Evolutionary conservation across 495 filamentous ascomycete species (phyloP), one percentile per base, ranked within the genome.

Genomic region (Viridothelium virens): DNA sequence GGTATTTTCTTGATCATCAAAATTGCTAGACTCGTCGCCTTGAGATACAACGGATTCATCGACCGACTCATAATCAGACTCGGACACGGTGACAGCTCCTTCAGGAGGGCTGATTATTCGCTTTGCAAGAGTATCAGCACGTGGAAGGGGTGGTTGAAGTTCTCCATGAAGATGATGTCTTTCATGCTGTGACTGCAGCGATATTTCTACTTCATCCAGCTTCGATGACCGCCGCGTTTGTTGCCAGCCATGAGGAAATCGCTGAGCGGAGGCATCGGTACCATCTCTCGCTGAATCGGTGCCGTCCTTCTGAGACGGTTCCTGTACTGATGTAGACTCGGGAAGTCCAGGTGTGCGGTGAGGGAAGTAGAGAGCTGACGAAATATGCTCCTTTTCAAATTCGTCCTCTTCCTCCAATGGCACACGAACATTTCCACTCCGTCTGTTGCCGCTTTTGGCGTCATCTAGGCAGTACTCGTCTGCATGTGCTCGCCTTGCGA

Each of bases 321-420:
- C 53, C 36, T 59, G 25, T 5, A 59, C 33, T 18, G 53, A 33
- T 14, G 53, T 18, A 36, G 53, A 59, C 9, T 59, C 53, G 14
- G 53, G 25, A 14, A 59, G 25, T 14, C 53, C 53, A 36, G 18
- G 53, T 36, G 53, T 59, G 36, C 77, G 86, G 79, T 97, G 94
- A 25, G 94, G 94, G 69, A 94, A 84, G 75, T 97, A 98, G 63
- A 96, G 81, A 11, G 93, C 93, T 48, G 93, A 97, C 9, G 90
- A 92, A 61, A 98, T 97, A 75, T 96, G 91, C 72, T 97, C 94
- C 74, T 92, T 86, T 33, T 90, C 89, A 50, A 91, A 92, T 64
- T 94, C 91, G 36, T 96, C 91, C 41, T 89, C 89, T 63, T 89
- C 89, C 71, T 83, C 81, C n/a, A 16, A 6, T 18, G 16, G 53